These are phyloP conservation scores for Picochlorum sp. DNA, from an alignment of 139 green algal genomes.

Conservation along the genomic window DNA sequence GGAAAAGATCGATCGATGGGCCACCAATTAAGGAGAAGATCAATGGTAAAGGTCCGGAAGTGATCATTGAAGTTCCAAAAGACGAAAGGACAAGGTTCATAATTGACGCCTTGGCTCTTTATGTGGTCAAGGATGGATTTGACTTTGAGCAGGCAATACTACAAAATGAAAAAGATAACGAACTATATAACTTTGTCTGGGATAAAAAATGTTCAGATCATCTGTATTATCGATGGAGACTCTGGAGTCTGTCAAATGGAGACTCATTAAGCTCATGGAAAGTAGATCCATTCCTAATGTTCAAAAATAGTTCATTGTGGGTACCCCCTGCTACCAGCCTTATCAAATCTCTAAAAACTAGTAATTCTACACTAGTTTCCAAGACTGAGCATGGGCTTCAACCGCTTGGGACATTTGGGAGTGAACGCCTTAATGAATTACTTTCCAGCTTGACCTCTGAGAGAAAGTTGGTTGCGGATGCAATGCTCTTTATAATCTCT, in stretches of 20 bases:
- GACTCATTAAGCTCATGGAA: slow-evolving; percentile 64
- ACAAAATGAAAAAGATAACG: slow-evolving; percentile 65
- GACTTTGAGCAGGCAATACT: slow-evolving; percentile 80
- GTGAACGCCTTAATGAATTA: slow-evolving; percentile 81
- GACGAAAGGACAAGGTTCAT: slow-evolving; percentile 69
- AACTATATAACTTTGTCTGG: slow-evolving; percentile 84
- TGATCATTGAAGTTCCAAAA: slow-evolving; percentile 51
- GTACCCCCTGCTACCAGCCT: slow-evolving; percentile 41
- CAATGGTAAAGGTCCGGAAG: slow-evolving; percentile 34
- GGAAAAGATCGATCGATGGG: slow-evolving; percentile 2
- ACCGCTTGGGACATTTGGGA: slow-evolving; percentile 42
- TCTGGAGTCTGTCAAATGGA: slow-evolving; percentile 64
- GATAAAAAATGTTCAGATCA: slow-evolving; percentile 70
- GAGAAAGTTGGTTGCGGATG: slow-evolving; percentile 50
- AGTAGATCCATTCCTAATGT: slow-evolving; percentile 87
- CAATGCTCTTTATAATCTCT: slow-evolving; percentile 90
- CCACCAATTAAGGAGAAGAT: slow-evolving; percentile 12
- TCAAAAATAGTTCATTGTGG: slow-evolving; percentile 54
- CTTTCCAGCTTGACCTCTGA: slow-evolving; percentile 68
- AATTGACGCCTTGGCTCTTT: slow-evolving; percentile 82
- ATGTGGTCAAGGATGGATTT: slow-evolving; percentile 71
- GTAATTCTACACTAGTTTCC: slow-evolving; percentile 30
- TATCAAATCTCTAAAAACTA: slow-evolving; percentile 24
- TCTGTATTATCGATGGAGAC: slow-evolving; percentile 80
- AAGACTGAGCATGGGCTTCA: slow-evolving; percentile 12